phyloP scores from a whole-genome alignment of 2,329 filamentous ascomycete species.

The Trichothecium sympodiale region DNA sequence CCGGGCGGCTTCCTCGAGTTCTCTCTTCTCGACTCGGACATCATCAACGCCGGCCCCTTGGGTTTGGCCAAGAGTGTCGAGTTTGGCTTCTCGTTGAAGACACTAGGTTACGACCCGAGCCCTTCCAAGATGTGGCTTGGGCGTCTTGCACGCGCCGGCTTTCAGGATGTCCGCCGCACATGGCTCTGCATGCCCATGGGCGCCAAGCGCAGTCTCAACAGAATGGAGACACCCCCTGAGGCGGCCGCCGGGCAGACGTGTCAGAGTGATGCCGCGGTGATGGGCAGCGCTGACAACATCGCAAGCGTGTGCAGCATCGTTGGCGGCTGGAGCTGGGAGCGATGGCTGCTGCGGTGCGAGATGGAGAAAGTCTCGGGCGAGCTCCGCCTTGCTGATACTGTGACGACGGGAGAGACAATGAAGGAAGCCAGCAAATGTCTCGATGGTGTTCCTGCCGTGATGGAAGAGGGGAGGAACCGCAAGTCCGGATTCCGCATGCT shows the following conservation, averaged over 20 bases:
- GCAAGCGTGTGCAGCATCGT: constrained; percentile 71
- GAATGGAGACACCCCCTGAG: constrained; percentile 5
- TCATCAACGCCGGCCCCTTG: constrained; percentile 71
- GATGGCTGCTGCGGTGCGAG: constrained; percentile 84
- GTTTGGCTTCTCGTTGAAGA: constrained; percentile 83
- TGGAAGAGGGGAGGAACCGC: constrained; percentile 51
- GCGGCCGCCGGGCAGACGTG: constrained; percentile 27
- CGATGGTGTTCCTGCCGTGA: constrained; percentile 46
- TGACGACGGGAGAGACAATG: constrained; percentile 38
- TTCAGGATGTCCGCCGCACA: constrained; percentile 67
- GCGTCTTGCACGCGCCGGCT: constrained; percentile 64
- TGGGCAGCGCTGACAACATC: constrained; percentile 58
- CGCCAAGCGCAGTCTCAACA: constrained; percentile 21
- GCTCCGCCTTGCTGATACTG: constrained; percentile 40
- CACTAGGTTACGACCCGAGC: constrained; percentile 76
- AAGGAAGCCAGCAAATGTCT: constrained; percentile 47
- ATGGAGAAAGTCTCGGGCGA: constrained; percentile 69
- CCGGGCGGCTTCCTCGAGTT: constrained; percentile 91
- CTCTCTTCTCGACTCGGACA: constrained; percentile 77
- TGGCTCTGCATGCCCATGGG: constrained; percentile 89
- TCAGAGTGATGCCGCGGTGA: constrained; percentile 50
- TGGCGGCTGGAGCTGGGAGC: constrained; percentile 88
- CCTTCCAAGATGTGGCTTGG: constrained; percentile 74
- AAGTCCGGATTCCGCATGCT: constrained; percentile 51
- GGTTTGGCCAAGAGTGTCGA: constrained; percentile 79